These are phyloP conservation scores for Fusarium musae DNA, from an alignment of 2,329 filamentous ascomycete genomes.

Conservation along the genomic window DNA sequence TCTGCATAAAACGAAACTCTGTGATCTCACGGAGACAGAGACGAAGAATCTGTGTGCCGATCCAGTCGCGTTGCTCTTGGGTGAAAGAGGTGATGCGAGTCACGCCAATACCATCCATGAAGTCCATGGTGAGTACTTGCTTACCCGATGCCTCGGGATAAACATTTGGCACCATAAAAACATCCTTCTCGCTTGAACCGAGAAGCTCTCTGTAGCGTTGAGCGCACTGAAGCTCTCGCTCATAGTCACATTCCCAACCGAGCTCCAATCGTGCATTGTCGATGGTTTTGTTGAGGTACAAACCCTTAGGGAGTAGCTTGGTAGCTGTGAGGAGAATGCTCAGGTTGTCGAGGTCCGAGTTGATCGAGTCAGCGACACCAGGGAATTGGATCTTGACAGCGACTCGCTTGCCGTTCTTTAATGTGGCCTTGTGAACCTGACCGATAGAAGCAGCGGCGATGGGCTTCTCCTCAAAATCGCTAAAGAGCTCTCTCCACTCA, in stretches of 20 bases:
- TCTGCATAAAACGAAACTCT: slow-evolving; percentile 98
- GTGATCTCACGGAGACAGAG: slow-evolving; percentile 93
- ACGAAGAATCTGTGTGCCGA: slow-evolving; percentile 91
- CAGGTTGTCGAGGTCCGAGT: slow-evolving; percentile 94
- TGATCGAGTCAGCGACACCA: slow-evolving; percentile 93
- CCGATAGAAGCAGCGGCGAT: slow-evolving; percentile 97
- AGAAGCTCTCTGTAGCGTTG: slow-evolving; percentile 81
- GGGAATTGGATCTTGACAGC: slow-evolving; percentile 99
- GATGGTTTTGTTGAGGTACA: slow-evolving; percentile 97
- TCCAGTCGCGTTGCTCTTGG: slow-evolving; percentile 92
- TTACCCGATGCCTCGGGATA: slow-evolving; percentile 82
- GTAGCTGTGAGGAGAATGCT: slow-evolving; percentile 91
- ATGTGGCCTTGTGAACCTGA: slow-evolving; percentile 87
- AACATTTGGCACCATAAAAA: slow-evolving; percentile 83
- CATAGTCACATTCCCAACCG: slow-evolving; percentile 97
- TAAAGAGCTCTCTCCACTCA: slow-evolving; percentile 86
- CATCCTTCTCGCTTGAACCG: slow-evolving; percentile 64
- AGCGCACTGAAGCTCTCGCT: slow-evolving; percentile 85
- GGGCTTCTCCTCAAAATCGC: slow-evolving; percentile 87
- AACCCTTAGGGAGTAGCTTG: slow-evolving; percentile 85
- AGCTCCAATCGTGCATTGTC: slow-evolving; percentile 92
- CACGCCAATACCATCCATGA: slow-evolving; percentile 86
- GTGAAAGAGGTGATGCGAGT: slow-evolving; percentile 81
- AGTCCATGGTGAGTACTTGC: slow-evolving; percentile 92
- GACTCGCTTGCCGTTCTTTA: slow-evolving; percentile 80